Base-by-base conservation (phyloP, 2,329 filamentous ascomycete species). In the Aspergillus pseudonomiae region DNA sequence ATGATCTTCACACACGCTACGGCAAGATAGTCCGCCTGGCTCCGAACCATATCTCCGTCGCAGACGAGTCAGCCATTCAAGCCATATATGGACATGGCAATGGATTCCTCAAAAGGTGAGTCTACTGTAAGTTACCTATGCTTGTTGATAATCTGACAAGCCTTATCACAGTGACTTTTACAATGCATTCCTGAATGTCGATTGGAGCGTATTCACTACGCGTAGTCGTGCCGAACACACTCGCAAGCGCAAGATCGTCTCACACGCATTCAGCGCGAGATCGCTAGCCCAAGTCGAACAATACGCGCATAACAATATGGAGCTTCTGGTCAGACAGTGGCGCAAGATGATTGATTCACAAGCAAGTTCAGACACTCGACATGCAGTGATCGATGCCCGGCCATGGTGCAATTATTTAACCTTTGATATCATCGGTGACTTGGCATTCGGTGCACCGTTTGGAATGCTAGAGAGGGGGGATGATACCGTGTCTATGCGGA, bases 71-170 rank as follows among this genome's bases (percentile, higher is more conserved):
- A n/a, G 39, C 16, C 3, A 41, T 41, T n/a, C 19, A 41, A n/a
- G 39, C 6, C 39, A 41, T 41, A 41, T 41, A 41, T 41, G 39
- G 39, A 9, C 19, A 41, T 41, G 39, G 16, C 6, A 41, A 41
- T 41, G 39, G 39, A n/a, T 41, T 41, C 7, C 39, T n/a, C 39
- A n/a, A 41, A 6, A 41, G 16, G 39, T n/a, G 19, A 41, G 14
- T 10, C 19, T 16, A 19, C 7, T 4, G 19, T 2, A n/a, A n/a
- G 6, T 1, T n/a, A 9, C 16, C 3, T 10, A 4, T 4, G 1
- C 19, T n/a, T 9, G 39, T 14, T 10, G 39, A 6, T 9, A 41
- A 7, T 41, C 39, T 41, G 16, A 41, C 39, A 10, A 16, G 19
- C 3, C 19, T 3, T 7, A 36, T n/a, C 1, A 6, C 19, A 41